Conservation (phyloP, 2,329 filamentous ascomycete species). For the Calycina marina region DNA sequence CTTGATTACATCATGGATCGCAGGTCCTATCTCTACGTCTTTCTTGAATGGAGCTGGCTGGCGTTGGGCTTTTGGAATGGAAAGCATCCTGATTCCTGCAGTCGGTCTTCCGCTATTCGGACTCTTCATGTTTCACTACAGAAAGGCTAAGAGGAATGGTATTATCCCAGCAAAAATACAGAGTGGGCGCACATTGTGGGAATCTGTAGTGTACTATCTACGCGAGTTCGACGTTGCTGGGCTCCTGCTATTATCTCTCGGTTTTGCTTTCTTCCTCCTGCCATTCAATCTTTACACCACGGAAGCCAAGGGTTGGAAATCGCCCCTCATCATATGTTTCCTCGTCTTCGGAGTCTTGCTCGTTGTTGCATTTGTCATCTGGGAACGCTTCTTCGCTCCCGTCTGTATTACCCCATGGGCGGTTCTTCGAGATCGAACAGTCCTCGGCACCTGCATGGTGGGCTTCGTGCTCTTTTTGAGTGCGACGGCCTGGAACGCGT, state of each 20-base stretch:
- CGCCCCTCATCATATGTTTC: slow-evolving; percentile 27
- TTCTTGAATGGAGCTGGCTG: slow-evolving; percentile 40
- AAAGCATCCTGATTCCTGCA: slow-evolving; percentile 47
- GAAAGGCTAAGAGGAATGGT: slow-evolving; percentile 40
- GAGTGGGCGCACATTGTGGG: slow-evolving; percentile 32
- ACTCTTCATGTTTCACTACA: slow-evolving; percentile 35
- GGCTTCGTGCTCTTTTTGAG: slow-evolving; percentile 47
- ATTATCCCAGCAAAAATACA: slow-evolving; percentile 26
- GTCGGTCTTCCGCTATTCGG: slow-evolving; percentile 47
- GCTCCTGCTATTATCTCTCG: slow-evolving; percentile 10
- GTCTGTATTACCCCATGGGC: slow-evolving; percentile 42
- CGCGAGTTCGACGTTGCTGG: slow-evolving; percentile 28
- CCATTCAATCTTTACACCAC: slow-evolving; percentile 25
- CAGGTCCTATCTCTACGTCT: slow-evolving; percentile 39
- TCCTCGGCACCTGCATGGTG: slow-evolving; percentile 52
- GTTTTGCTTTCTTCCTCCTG: slow-evolving; percentile 14
- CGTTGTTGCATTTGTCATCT: slow-evolving; percentile 18
- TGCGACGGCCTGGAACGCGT: slow-evolving; percentile 48
- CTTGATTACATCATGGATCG: slow-evolving; percentile 48
- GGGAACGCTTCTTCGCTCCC: slow-evolving; percentile 29
- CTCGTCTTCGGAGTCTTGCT: slow-evolving; percentile 27
- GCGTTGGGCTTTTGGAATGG: slow-evolving; percentile 55
- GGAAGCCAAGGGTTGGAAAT: slow-evolving; percentile 24
- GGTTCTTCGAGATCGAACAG: slow-evolving; percentile 43
- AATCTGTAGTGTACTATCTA: slow-evolving; percentile 47